Evolutionary conservation across 148 eudicot genomes (phyloP), one percentile per base, ranked within the genome.

Genomic region (Vaccinium myrtillus): DNA sequence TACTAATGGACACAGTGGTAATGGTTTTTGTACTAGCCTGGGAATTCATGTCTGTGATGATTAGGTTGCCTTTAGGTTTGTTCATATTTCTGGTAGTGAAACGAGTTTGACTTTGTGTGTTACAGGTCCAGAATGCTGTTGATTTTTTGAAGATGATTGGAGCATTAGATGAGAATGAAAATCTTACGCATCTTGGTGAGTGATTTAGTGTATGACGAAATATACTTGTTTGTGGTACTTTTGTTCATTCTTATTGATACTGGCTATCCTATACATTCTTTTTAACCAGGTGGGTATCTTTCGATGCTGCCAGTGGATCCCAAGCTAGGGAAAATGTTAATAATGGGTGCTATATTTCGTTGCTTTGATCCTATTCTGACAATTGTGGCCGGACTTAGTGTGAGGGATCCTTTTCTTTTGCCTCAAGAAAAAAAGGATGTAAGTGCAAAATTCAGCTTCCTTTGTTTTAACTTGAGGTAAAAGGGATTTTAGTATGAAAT

Each of bases 381-480:
- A 16, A 94, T 97, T 89, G 99, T 95, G 67, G 98, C 99, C 80
- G 99, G 96, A 58, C 96, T 97, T 39, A 97, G 99, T 85, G 97
- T 95, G 82, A 94, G 96, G 86, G 99, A 97, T 88, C 99, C 99
- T 87, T 97, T 97, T 86, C 98, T 97, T 88, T 91, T 97, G 88
- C 99, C 99, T 69, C 98, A 95, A 86, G 98, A 97, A 85, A 97
- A 95, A 87, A 97, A 95, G 85, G 98, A 95, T 87, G 99, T 95
- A 88, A 92, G 98, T 87, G 18, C 71, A 75, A 43, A 71, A 85
- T 69, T 75, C 50, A 58, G 58, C 53, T 21, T 80, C 97, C 98
- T 87, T 97, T 86, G 95, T 95, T 88, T 91, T 93, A 89, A 98
- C 98, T 69, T 95, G 94, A 85, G 98, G 94, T 86, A 94, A 95